Percentiles rank a stretch among this genome's conserved stretches.
Evolutionary conservation across 257 asterid species (phyloP).

Genomic region (Solanum neorickii): DNA sequence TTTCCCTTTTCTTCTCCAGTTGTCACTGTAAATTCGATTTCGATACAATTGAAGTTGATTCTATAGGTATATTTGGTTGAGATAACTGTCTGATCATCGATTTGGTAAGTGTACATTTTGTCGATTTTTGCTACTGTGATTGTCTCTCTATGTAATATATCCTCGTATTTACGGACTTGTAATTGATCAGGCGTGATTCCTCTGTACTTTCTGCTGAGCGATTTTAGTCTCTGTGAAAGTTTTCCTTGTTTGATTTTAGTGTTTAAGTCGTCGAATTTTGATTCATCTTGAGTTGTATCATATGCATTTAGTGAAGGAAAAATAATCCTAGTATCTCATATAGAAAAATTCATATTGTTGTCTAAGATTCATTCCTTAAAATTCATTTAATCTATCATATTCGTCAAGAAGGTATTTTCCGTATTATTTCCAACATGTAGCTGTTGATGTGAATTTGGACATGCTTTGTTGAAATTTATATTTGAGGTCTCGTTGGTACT

Average conservation of each 20-base stretch:
- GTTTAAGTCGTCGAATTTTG: not conserved
- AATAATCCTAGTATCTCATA: too few species aligned
- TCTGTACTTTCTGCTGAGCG: not conserved
- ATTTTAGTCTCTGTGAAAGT: not conserved
- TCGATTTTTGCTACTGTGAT: not conserved
- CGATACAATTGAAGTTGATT: not conserved
- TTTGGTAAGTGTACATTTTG: not conserved
- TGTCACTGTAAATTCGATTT: not conserved
- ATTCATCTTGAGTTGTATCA: not conserved
- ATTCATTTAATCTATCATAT: too few species aligned
- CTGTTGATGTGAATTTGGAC: not conserved
- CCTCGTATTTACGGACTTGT: not conserved
- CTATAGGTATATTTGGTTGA: not conserved
- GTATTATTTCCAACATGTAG: not conserved
- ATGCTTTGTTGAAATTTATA: too few species aligned
- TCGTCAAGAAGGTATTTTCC: too few species aligned
- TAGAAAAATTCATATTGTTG: too few species aligned
- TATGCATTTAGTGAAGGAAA: not conserved
- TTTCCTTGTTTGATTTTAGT: not conserved
- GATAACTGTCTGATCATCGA: not conserved
- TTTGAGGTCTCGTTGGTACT: too few species aligned
- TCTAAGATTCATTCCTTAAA: too few species aligned
- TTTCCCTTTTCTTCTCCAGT: not conserved
- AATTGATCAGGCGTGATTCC: not conserved
- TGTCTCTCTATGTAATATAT: not conserved